phyloP scores from a whole-genome alignment of 2,329 filamentous ascomycete genomes.

The Chaetoscypha palmicola region DNA sequence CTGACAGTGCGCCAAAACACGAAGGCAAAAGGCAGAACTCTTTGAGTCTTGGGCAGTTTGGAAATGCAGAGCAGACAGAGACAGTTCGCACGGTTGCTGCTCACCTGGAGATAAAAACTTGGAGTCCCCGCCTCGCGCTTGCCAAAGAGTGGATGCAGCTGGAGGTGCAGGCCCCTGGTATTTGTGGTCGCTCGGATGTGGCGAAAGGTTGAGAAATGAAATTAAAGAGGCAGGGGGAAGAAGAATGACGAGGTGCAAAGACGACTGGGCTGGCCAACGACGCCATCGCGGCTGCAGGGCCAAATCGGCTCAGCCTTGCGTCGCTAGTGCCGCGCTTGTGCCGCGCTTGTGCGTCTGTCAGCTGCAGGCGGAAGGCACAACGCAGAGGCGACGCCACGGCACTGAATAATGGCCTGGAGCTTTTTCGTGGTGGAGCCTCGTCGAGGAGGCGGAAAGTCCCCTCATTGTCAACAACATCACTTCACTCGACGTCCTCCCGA shows the following conservation, averaged over 20 bases:
- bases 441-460: no score
- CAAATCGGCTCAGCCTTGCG: neutral
- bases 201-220: slow-evolving; percentile 9
- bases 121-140: slow-evolving; percentile 9
- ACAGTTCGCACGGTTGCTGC: slow-evolving; percentile 19
- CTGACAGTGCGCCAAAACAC: slow-evolving; percentile 20
- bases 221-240: slow-evolving; percentile 13
- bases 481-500: no score
- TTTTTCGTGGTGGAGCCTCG: no score
- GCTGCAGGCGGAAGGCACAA: no score
- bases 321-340: no score
- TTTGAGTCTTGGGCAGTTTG: no score
- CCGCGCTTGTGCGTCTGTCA: neutral
- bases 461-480: no score
- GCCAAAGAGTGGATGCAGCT: neutral
- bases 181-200: slow-evolving; percentile 3
- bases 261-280: neutral
- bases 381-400: neutral
- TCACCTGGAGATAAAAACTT: slow-evolving; percentile 22
- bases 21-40: slow-evolving; percentile 1
- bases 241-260: neutral
- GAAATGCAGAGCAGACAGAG: slow-evolving; percentile 10
- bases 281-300: neutral
- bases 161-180: slow-evolving; percentile 3
- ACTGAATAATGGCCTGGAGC: no score